Conservation (phyloP, 306 rosid species). For the Lithocarpus polystachyus region DNA sequence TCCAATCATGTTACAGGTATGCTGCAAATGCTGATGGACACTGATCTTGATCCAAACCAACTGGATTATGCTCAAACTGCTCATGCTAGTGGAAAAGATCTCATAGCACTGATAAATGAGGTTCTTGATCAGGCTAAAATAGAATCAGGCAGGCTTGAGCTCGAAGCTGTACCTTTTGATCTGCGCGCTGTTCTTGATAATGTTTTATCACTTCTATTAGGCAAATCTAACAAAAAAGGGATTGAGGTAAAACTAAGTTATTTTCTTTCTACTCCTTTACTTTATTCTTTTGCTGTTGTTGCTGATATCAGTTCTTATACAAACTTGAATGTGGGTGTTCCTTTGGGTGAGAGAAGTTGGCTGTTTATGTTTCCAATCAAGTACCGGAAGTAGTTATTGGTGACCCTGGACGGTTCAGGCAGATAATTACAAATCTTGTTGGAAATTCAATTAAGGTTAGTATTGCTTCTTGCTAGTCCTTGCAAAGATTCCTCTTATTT, state of each 20-base stretch:
- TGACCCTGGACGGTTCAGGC: conserved; percentile 85
- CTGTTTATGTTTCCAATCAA: conserved; percentile 76
- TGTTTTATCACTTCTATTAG: conserved; percentile 66
- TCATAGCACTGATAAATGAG: conserved; percentile 84
- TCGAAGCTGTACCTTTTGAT: conserved; percentile 80
- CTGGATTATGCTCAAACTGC: conserved; percentile 82
- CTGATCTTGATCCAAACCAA: conserved; percentile 78
- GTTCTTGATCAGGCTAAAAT: conserved; percentile 98
- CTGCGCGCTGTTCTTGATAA: conserved; percentile 76
- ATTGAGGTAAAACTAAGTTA: conserved; percentile 61
- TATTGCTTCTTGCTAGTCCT: conserved; percentile 11
- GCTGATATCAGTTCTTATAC: conserved; percentile 14
- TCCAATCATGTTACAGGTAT: conserved; percentile 58
- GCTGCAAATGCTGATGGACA: conserved; percentile 97
- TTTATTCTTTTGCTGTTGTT: conserved; percentile 12
- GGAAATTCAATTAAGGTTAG: conserved; percentile 87
- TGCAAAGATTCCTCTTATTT: not conserved
- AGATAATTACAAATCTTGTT: conserved; percentile 85
- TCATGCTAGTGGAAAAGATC: conserved; percentile 77
- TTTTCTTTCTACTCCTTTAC: conserved; percentile 7
- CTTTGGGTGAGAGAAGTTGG: conserved; percentile 66
- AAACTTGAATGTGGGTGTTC: conserved; percentile 19
- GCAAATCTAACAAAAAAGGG: conserved; percentile 65
- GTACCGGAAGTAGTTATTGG: conserved; percentile 81
- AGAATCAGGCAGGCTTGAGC: conserved; percentile 92